phyloP scores from a whole-genome alignment of 352 stramenopile species.

The Globisporangium nagaii region DNA sequence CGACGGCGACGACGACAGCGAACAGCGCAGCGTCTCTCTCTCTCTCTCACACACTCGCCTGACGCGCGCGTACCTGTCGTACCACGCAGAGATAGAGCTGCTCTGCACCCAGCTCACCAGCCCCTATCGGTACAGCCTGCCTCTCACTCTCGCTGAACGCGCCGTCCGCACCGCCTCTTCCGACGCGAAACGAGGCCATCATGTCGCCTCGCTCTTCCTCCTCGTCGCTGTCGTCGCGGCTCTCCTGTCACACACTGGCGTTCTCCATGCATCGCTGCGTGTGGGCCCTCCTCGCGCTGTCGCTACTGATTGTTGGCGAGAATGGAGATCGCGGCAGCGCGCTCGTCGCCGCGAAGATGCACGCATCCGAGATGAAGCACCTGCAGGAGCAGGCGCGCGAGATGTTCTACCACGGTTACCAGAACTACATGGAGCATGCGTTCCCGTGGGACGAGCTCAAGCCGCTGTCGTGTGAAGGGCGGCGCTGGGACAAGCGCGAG shows the following conservation, averaged over 20 bases:
- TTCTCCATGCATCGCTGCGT: not conserved
- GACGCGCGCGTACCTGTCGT: not conserved
- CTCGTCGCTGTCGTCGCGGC: not conserved
- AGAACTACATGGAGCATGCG: constrained; percentile 83
- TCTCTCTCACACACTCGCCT: not conserved
- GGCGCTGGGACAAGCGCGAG: constrained; percentile 73
- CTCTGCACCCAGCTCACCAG: not conserved
- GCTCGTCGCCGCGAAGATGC: constrained; percentile 32
- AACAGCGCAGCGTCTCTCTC: not conserved
- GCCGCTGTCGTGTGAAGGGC: constrained; percentile 69
- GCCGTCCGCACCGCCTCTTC: not conserved
- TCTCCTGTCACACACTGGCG: not conserved
- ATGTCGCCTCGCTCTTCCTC: not conserved
- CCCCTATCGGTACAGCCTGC: not conserved
- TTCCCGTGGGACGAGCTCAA: constrained; percentile 88
- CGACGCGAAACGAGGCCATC: not conserved
- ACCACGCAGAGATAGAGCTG: too few relatives aligned
- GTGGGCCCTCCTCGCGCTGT: not conserved
- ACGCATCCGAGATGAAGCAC: constrained; percentile 57
- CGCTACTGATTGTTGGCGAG: not conserved
- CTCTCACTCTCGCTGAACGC: not conserved
- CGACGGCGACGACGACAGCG: not conserved
- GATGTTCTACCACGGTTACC: constrained; percentile 89
- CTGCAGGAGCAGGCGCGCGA: constrained; percentile 72
- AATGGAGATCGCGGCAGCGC: not conserved